phyloP scores from a whole-genome alignment of 352 stramenopile species.

The Phytophthora fragariae region DNA sequence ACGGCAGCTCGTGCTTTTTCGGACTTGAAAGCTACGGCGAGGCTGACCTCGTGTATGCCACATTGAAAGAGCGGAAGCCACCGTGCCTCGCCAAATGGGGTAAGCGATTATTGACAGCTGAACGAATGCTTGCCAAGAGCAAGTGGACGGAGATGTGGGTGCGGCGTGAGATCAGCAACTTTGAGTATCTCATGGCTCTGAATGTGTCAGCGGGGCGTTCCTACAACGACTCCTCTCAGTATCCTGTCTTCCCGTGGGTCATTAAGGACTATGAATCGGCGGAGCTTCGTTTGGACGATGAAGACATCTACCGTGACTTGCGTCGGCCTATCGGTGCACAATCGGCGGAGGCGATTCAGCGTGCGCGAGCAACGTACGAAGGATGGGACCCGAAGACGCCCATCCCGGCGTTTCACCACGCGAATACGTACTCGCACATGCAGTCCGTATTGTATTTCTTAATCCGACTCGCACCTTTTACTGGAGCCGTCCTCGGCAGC shows the following conservation, averaged over 20 bases:
- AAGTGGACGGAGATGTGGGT: conserved; percentile 91
- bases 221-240: conserved; percentile 98
- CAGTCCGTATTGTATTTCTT: conserved; percentile 81
- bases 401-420: conserved; percentile 80
- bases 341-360: conserved; percentile 52
- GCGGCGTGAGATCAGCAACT: conserved; percentile 90
- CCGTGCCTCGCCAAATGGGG: conserved; percentile 82
- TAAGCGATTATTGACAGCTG: conserved; percentile 73
- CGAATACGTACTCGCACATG: conserved; percentile 77
- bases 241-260: conserved; percentile 99
- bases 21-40: conserved; percentile 73
- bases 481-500: conserved; percentile 49
- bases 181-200: conserved; percentile 97
- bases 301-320: conserved; percentile 95
- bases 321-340: conserved; percentile 97
- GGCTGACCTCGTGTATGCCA: conserved; percentile 82
- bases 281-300: conserved; percentile 94
- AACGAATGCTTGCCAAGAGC: conserved; percentile 80
- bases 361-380: conserved; percentile 57
- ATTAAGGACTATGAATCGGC: conserved; percentile 95
- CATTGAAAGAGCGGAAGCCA: conserved; percentile 80
- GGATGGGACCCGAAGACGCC: conserved; percentile 50
- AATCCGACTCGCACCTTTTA: conserved; percentile 75
- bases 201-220: conserved; percentile 96
- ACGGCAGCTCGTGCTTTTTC: conserved; percentile 83